These are phyloP conservation scores for Pseudotulostoma volvatum DNA, from an alignment of 495 filamentous ascomycete genomes.

Conservation along the genomic window DNA sequence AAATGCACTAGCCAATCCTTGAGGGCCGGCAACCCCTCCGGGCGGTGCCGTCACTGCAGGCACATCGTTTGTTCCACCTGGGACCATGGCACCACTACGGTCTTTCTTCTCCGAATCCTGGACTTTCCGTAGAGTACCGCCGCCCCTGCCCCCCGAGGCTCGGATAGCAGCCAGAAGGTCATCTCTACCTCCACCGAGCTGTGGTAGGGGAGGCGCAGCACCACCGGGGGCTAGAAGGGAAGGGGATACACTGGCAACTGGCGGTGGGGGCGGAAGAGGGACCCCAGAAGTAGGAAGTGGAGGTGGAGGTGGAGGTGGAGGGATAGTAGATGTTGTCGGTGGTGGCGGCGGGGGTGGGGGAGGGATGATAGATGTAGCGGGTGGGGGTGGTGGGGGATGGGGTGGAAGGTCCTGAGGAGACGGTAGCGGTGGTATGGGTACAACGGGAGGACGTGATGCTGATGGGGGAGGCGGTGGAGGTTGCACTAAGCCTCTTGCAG, in stretches of 20 bases:
- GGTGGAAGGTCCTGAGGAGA: constrained; percentile 15
- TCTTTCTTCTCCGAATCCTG: constrained; percentile 60
- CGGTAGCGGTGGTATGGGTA: constrained; percentile 19
- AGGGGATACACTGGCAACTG: constrained; percentile 33
- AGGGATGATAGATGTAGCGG: constrained; percentile 19
- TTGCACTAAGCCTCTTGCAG: constrained; percentile 29
- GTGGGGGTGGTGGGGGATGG: constrained; percentile 20
- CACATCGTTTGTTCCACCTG: constrained; percentile 36
- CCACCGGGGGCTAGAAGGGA: constrained; percentile 56
- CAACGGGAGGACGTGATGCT: constrained; percentile 15
- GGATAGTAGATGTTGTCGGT: constrained; percentile 6
- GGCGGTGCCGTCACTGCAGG: constrained; percentile 22
- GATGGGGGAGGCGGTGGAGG: constrained; percentile 22
- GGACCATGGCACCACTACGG: constrained; percentile 56
- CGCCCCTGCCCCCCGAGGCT: constrained; percentile 52
- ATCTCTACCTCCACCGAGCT: constrained; percentile 35
- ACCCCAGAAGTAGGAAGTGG: constrained; percentile 10
- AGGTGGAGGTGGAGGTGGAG: constrained; percentile 11
- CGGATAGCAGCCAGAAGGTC: constrained; percentile 73
- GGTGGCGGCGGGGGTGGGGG: constrained; percentile 33
- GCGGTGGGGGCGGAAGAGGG: constrained; percentile 31
- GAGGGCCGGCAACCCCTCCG: constrained; percentile 36
- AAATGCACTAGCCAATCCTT: constrained; percentile 64
- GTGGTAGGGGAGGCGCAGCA: constrained; percentile 38
- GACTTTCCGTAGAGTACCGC: constrained; percentile 64